Base-by-base conservation (phyloP, 805 yeast genomes). In the Candida wancherniae region DNA sequence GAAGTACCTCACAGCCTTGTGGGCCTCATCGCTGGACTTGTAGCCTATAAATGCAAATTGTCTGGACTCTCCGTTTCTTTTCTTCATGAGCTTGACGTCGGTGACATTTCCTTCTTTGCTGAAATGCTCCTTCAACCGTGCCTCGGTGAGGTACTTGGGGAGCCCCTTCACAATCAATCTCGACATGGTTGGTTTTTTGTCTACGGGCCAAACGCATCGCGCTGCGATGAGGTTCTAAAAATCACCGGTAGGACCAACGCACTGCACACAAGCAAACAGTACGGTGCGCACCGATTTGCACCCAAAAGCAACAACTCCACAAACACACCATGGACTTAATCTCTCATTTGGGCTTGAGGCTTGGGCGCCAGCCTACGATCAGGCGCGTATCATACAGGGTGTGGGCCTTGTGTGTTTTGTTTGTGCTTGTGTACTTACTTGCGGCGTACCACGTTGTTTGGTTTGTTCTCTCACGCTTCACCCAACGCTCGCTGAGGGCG, bases 41-140 rank as follows among this genome's bases (percentile, higher is more conserved):
- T 73, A 92, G 1, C 98, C 98, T 30, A 92, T 67, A 48, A 92
- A 92, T 5, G 95, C 97, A 67, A 92, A 92, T 46, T 94, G 69
- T 58, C 98, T 75, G 7, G 95, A 83, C 48, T 80, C 82, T 15
- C 98, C 98, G 44, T 75, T 76, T 45, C 81, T 69, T 43, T 81
- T 84, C 47, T 74, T 80, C 73, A 87, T 73, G 21, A 92, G 67
- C 56, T 84, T 86, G 22, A 85, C 88, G 70, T 92, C 98, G 0
- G 97, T 84, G 17, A 88, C 85, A 29, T 69, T 66, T 8, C 85
- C 84, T 33, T 69, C 61, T 37, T 58, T 55, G 29, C 60, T 54
- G 51, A 90, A 90, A 51, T 79, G 86, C 18, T 71, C 73, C 40
- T 68, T 68, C 34, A 90, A 60, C 41, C 80, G 75, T 2, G 75